Base-by-base conservation (phyloP, 208 protist species). In the Porcisia deanei region DNA sequence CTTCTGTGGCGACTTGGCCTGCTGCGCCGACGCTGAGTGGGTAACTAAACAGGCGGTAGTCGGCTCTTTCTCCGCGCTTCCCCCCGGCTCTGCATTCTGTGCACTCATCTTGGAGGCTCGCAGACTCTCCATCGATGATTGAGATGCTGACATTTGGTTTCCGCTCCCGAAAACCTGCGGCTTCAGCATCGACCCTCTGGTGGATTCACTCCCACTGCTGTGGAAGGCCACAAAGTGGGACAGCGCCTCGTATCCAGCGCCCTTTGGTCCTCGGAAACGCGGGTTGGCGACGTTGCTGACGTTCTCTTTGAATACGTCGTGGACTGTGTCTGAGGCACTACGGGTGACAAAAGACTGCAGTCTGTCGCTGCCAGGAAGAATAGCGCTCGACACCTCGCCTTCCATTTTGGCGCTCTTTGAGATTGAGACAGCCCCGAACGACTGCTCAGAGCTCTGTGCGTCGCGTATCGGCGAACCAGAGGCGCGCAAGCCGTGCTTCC, bases 161-260 rank as follows among this genome's bases (percentile, higher is more conserved):
- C 22, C 39, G 6, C 39, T 55, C 20, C 25, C 22, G 20, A 52
- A 34, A 37, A 54, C 63, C 20, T 55, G 53, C 25, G 43, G 55
- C 16, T 72, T 37, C 30, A 53, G 71, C 43, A 45, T 14, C 22
- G 69, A 6, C 3, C 69, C 69, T 18, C 20, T n/a, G 1, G 39
- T 75, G 43, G n/a, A 30, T 20, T 63, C 39, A 41, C 39, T 65
- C 16, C 45, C 71, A 18, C 58, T 54, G 43, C 75, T 77, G 47
- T 73, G 79, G 64, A 85, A 92, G 43, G 88, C 88, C 10, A 88
- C 82, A 60, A 84, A 92, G 16, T 60, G 59, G 16, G 79, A 84
- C 4, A 92, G 81, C 3, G 77, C 52, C 55, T 88, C 70, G 57
- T 81, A 92, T 61, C 75, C 81, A 14, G 57, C 55, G 6, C 72